These are phyloP conservation scores for Teratosphaeria pseudoeucalypti DNA, from an alignment of 2,329 filamentous ascomycete genomes.

Conservation along the genomic window DNA sequence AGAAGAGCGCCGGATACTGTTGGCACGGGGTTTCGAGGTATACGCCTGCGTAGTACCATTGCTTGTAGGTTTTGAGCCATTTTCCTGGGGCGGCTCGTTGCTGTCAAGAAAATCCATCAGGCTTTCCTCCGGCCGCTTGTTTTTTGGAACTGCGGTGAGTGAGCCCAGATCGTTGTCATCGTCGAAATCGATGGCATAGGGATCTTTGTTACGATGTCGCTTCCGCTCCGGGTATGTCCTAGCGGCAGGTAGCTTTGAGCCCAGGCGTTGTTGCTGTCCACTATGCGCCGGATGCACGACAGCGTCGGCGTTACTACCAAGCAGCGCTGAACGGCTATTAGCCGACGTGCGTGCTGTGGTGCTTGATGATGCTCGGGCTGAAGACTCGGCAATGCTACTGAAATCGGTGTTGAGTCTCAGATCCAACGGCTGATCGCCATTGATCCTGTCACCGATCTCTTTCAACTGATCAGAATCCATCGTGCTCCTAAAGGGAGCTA, in stretches of 20 bases:
- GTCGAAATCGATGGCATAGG: constrained; percentile 73
- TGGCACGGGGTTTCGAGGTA: neutral
- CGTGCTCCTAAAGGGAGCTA: constrained; percentile 74
- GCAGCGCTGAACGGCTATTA: neutral
- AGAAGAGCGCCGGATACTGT: constrained; percentile 1
- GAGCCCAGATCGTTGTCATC: constrained; percentile 48
- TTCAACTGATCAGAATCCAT: constrained; percentile 74
- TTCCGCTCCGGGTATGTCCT: constrained; percentile 41
- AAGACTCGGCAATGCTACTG: neutral
- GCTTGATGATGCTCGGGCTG: neutral
- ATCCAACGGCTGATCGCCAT: constrained; percentile 24
- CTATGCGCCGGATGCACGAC: constrained; percentile 7
- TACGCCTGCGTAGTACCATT: constrained; percentile 1
- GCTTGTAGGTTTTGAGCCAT: constrained; percentile 5
- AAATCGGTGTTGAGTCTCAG: constrained; percentile 3
- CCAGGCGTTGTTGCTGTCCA: constrained; percentile 9
- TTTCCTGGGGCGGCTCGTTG: constrained; percentile 48
- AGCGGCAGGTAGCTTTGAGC: neutral
- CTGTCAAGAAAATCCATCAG: constrained; percentile 64
- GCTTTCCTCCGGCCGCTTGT: constrained; percentile 47
- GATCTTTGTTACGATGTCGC: constrained; percentile 69
- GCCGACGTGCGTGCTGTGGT: neutral
- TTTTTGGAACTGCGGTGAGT: constrained; percentile 34
- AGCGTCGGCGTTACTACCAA: neutral
- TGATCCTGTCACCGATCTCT: constrained; percentile 30